phyloP scores from a whole-genome alignment of 1,284 basidiomycete species.

The Cryptococcus sp. region DNA sequence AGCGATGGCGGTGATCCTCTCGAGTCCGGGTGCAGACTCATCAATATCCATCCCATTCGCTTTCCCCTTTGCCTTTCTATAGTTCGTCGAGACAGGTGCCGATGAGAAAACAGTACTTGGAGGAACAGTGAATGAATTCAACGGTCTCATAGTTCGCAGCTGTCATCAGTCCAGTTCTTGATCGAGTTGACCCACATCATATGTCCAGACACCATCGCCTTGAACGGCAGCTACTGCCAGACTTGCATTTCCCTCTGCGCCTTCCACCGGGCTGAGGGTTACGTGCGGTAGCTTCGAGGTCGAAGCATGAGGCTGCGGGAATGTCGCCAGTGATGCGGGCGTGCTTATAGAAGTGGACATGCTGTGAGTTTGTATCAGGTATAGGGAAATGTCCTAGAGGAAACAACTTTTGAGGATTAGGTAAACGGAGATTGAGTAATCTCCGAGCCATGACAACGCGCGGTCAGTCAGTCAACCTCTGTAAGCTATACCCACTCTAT shows the following conservation, averaged over 20 bases:
- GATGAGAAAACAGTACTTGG: constrained; percentile 41
- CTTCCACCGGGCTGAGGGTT: constrained; percentile 34
- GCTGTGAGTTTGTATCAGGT: background rate
- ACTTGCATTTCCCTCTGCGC: constrained; percentile 12
- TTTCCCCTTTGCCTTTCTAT: constrained; percentile 1
- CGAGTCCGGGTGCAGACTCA: background rate
- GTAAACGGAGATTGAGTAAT: background rate
- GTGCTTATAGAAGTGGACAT: constrained; percentile 38
- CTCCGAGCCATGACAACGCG: background rate
- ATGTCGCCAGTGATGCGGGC: constrained; percentile 39
- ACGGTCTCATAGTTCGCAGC: constrained; percentile 42
- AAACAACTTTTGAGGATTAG: background rate
- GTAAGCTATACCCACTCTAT: background rate
- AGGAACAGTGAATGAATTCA: constrained; percentile 44
- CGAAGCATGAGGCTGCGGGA: constrained; percentile 35
- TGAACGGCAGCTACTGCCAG: constrained; percentile 44
- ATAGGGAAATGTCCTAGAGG: background rate
- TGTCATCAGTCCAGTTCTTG: constrained; percentile 10
- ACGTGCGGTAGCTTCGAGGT: constrained; percentile 38
- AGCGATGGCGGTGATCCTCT: constrained; percentile 21
- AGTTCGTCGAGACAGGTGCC: constrained; percentile 33
- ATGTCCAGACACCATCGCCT: constrained; percentile 48
- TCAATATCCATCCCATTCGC: constrained; percentile 10
- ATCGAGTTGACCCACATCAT: constrained; percentile 37
- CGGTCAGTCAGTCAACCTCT: background rate